Conservation (phyloP, 768 basidiomycete species). For the Termitomyces sp. region DNA sequence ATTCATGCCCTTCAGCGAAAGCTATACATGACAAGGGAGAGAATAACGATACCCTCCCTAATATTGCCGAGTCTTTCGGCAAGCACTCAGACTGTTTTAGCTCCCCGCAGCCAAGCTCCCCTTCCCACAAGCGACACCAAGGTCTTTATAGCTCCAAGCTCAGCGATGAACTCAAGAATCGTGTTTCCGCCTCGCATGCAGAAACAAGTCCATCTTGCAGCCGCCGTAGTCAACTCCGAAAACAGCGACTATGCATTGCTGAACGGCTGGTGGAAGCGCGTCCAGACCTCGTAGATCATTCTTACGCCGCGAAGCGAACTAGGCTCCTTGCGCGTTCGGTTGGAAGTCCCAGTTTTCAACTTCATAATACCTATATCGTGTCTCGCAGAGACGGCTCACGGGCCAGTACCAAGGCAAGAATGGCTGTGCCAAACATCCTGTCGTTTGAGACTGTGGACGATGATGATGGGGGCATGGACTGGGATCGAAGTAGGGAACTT, state of each 20-base stretch:
- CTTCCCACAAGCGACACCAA: not conserved
- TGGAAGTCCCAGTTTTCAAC: not conserved
- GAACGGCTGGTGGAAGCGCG: slow-evolving; percentile 40
- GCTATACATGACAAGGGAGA: not conserved
- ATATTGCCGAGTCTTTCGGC: not conserved
- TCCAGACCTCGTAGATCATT: slow-evolving; percentile 35
- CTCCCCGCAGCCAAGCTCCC: not conserved
- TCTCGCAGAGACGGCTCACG: not conserved
- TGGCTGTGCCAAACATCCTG: not conserved
- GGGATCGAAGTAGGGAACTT: slow-evolving; percentile 31
- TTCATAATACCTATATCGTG: not conserved
- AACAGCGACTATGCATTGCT: slow-evolving; percentile 25
- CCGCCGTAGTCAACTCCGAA: slow-evolving; percentile 12
- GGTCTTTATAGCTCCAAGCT: not conserved
- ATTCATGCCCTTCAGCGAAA: not conserved
- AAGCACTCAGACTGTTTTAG: not conserved
- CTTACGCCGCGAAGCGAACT: slow-evolving; percentile 25
- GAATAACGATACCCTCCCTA: not conserved
- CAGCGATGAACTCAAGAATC: not conserved
- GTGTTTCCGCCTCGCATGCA: not conserved
- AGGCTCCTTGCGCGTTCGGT: slow-evolving; percentile 14
- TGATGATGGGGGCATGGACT: slow-evolving; percentile 29
- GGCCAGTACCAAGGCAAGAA: too few relatives aligned
- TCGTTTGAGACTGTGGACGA: slow-evolving; percentile 26
- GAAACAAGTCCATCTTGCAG: not conserved